A percentile compares a stretch with the other conserved stretches of the same genome.
phyloP scores from a whole-genome alignment of 306 rosid genomes.

The apple (Malus domestica) region DNA sequence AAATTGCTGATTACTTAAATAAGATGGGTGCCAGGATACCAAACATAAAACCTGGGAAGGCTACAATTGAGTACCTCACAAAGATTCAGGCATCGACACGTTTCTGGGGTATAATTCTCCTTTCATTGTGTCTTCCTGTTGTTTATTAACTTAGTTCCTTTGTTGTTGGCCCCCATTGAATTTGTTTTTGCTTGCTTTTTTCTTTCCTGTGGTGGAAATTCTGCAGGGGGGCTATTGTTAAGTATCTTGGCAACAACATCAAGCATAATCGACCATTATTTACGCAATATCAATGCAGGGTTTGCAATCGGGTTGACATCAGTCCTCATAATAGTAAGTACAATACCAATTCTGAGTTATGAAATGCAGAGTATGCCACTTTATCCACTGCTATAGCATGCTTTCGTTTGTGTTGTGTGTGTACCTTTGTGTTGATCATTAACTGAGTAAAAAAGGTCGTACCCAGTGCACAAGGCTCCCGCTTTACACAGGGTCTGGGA shows the following conservation, averaged over 20 bases:
- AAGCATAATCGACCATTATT: constrained; percentile 80
- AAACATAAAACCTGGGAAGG: constrained; percentile 88
- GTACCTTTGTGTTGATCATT: neutral
- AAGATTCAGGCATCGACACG: constrained; percentile 98
- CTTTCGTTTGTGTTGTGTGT: neutral
- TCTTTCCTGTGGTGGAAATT: constrained; percentile 12
- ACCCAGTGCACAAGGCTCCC: too few species aligned
- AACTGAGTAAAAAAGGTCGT: too few species aligned
- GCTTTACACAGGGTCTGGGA: too few species aligned
- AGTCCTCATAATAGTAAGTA: constrained; percentile 82
- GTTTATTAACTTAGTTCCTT: constrained; percentile 2
- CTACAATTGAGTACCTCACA: constrained; percentile 85
- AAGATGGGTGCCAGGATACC: constrained; percentile 99
- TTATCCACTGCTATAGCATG: neutral
- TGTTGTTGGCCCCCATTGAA: neutral
- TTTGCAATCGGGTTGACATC: constrained; percentile 95
- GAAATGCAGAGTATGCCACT: neutral
- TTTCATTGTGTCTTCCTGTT: neutral
- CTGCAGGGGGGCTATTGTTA: constrained; percentile 78
- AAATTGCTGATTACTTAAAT: constrained; percentile 93
- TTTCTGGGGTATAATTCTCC: constrained; percentile 74
- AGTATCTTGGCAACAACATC: constrained; percentile 88
- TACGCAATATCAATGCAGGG: constrained; percentile 78
- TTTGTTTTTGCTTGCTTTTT: constrained; percentile 15
- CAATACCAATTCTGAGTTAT: constrained; percentile 4